Conservation (phyloP, 2,329 filamentous ascomycete genomes). For the Aspergillus sojae region DNA sequence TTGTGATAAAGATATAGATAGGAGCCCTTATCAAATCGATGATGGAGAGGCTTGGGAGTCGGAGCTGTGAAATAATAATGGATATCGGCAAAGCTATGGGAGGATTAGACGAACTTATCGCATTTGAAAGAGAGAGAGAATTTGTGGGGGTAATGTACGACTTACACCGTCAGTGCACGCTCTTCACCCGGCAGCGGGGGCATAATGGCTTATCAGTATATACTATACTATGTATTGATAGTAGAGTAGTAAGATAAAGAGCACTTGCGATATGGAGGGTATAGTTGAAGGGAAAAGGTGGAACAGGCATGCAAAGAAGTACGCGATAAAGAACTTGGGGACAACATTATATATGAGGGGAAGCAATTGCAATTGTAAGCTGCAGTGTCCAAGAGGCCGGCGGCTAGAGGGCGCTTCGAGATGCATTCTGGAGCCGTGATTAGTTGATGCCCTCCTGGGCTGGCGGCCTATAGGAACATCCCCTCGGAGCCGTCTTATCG, state of each 20-base stretch:
- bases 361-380: conserved; percentile 16
- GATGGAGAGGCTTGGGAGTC: conserved; percentile 56
- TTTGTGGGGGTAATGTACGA: conserved; percentile 26
- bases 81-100: conserved; percentile 61
- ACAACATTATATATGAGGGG: conserved; percentile 14
- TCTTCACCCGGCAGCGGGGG: conserved; percentile 51
- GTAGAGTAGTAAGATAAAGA: neutral
- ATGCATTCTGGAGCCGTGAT: conserved; percentile 16
- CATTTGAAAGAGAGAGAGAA: neutral
- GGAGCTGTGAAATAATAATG: conserved; percentile 66
- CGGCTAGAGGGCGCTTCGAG: conserved; percentile 26
- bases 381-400: conserved; percentile 22
- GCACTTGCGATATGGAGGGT: neutral
- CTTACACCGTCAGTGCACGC: conserved; percentile 50
- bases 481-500: conserved; percentile 2
- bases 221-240: neutral
- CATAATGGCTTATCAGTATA: conserved; percentile 35
- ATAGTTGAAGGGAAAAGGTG: neutral
- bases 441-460: conserved; percentile 6
- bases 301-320: neutral
- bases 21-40: conserved; percentile 66
- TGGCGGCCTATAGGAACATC: neutral
- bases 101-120: conserved; percentile 12
- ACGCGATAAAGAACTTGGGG: conserved; percentile 5
- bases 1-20: conserved; percentile 68